Conservation (phyloP, 2,329 filamentous ascomycete genomes). For the Dothistroma septosporum region DNA sequence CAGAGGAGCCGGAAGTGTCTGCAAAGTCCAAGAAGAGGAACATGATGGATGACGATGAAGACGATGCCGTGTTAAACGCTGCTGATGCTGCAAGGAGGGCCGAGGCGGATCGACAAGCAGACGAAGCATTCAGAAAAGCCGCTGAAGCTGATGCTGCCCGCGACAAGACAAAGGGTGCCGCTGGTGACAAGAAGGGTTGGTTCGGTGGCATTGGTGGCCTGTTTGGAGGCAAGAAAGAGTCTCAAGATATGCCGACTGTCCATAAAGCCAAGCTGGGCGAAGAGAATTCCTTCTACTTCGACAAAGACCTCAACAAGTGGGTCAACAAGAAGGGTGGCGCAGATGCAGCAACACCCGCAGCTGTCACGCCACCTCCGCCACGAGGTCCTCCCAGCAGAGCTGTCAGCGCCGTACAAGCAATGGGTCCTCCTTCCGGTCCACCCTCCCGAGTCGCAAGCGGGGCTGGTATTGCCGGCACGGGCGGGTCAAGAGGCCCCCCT, state of each 20-base stretch:
- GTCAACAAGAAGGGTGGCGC: slow-evolving; percentile 84
- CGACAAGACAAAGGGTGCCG: slow-evolving; percentile 45
- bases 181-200: slow-evolving; percentile 51
- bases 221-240: slow-evolving; percentile 54
- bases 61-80: slow-evolving; percentile 36
- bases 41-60: slow-evolving; percentile 78
- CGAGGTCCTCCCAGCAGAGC: slow-evolving; percentile 52
- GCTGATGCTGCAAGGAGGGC: slow-evolving; percentile 48
- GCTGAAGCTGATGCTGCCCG: slow-evolving; percentile 69
- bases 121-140: slow-evolving; percentile 79
- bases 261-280: slow-evolving; percentile 84
- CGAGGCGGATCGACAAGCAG: slow-evolving; percentile 65
- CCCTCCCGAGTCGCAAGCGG: slow-evolving; percentile 27
- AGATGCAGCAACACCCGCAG: slow-evolving; percentile 54
- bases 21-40: slow-evolving; percentile 62
- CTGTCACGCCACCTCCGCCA: slow-evolving; percentile 69
- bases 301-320: slow-evolving; percentile 96
- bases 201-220: slow-evolving; percentile 80
- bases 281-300: slow-evolving; percentile 87
- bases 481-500: slow-evolving; percentile 12
- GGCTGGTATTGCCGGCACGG: slow-evolving; percentile 11
- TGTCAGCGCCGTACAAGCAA: slow-evolving; percentile 49
- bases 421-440: slow-evolving; percentile 47
- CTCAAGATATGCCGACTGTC: slow-evolving; percentile 49
- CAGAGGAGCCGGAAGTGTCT: slow-evolving; percentile 46